Conservation (phyloP, 139 green algal species). For the Klebsormidium nitens region DNA sequence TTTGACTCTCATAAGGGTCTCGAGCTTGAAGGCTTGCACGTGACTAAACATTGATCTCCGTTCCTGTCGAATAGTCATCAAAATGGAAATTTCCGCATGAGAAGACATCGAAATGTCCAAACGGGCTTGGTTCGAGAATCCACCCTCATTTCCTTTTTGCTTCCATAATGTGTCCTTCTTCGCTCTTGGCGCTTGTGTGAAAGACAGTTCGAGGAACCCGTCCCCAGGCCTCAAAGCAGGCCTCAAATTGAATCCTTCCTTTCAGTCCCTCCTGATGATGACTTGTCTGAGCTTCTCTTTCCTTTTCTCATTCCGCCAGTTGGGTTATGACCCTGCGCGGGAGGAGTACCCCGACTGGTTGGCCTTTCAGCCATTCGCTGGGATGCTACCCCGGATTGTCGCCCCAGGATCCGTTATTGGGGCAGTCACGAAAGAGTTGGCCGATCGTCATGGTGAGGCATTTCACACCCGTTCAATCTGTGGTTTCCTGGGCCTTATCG, state of each 20-base stretch:
- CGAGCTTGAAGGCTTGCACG: no score
- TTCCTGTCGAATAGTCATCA: no score
- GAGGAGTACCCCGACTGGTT: conserved; percentile 78
- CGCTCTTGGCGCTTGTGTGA: neutral
- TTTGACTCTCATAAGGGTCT: no score
- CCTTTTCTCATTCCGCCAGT: conserved; percentile 36
- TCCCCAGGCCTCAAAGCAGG: no score
- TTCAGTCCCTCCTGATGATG: no score
- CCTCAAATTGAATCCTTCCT: no score
- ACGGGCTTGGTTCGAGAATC: neutral
- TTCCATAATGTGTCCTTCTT: conserved; percentile 33
- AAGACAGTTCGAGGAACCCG: no score
- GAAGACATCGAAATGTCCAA: no score
- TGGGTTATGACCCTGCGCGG: conserved; percentile 67
- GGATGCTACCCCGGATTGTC: conserved; percentile 64
- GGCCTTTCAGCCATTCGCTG: conserved; percentile 15
- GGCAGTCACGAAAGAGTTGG: conserved; percentile 25
- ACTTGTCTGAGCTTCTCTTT: no score
- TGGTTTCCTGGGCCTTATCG: no score
- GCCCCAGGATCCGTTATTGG: conserved; percentile 59
- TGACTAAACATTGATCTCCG: no score
- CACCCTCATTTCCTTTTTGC: neutral
- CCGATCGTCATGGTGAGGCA: neutral
- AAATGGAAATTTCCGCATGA: no score
- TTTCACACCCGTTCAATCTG: neutral